phyloP scores from a whole-genome alignment of 345 rosid genomes.

The Hirschfeldia incana region DNA sequence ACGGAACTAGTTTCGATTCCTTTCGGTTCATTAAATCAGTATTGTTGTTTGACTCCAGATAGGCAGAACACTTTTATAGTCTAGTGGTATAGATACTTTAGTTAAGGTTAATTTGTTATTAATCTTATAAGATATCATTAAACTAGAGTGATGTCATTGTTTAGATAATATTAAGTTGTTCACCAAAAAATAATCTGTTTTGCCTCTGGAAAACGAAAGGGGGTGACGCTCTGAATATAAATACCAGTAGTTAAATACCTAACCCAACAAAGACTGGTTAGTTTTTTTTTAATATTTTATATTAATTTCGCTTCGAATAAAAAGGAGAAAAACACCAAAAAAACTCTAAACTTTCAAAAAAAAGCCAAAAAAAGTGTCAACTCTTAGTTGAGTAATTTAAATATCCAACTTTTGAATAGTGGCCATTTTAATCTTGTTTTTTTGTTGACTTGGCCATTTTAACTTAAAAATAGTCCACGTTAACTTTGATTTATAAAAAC shows the following conservation, averaged over 20 bases:
- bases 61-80: neutral
- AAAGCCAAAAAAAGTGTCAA: too few relatives aligned
- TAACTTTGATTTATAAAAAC: too few relatives aligned
- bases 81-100: neutral
- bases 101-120: neutral
- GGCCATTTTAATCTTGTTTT: too few relatives aligned
- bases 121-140: neutral
- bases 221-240: neutral
- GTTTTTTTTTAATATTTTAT: neutral
- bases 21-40: neutral
- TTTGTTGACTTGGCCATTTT: too few relatives aligned
- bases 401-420: too few relatives aligned
- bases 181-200: neutral
- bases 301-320: neutral
- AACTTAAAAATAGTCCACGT: too few relatives aligned
- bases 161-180: neutral
- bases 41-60: constrained; percentile 10
- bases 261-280: constrained; percentile 11
- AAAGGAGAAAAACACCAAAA: too few relatives aligned
- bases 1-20: neutral
- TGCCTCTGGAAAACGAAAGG: constrained; percentile 14
- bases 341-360: too few relatives aligned
- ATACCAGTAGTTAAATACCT: neutral
- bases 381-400: too few relatives aligned
- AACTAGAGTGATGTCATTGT: neutral